Base-by-base conservation (phyloP, 768 basidiomycete species). In the Mycena galopus region DNA sequence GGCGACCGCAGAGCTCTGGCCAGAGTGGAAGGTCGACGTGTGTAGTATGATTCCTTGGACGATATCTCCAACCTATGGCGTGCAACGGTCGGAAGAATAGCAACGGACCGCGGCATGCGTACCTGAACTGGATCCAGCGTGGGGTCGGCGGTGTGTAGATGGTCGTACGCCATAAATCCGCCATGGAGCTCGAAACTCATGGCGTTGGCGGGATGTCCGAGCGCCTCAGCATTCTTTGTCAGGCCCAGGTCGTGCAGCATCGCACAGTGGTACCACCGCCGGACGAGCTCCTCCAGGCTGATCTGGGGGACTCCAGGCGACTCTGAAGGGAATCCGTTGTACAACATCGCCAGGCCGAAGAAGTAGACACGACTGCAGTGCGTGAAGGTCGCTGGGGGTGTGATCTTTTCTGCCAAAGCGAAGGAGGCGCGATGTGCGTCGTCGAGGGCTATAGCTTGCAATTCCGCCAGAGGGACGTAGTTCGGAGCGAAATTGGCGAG, bases 141-240 rank as follows among this genome's bases (percentile, higher is more conserved):
- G 1, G 66, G 58, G 19, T 67, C 67, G 10, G 27, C 59, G 19
- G 50, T 12, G 27, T 68, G 59, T 1, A 69, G 53, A 29, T 69
- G 68, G 6, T 63, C 68, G 39, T 62, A 69, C 53, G 53, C 68
- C 60, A 69, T 63, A 32, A 69, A 69, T 19, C 68, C 68, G 3
- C 59, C 61, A 14, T 69, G 68, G 21, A 69, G 29, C 68, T 69
- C 68, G 32, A 69, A 69, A n/a, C 51, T 69, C 68, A 69, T 69
- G 14, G 68, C 68, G 29, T 69, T 68, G 21, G 67, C 67, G 8
- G 67, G 67, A 25, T 68, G 67, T 9, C 19, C 47, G 8, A 61
- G 50, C 17, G 67, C 67, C 19, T 68, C 67, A 3, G 51, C 29
- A 27, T 56, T 23, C 60, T 69, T 69, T n/a, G 67, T 60, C 59